phyloP scores from a whole-genome alignment of 2,329 filamentous ascomycete species.

The Cordyceps javanica region DNA sequence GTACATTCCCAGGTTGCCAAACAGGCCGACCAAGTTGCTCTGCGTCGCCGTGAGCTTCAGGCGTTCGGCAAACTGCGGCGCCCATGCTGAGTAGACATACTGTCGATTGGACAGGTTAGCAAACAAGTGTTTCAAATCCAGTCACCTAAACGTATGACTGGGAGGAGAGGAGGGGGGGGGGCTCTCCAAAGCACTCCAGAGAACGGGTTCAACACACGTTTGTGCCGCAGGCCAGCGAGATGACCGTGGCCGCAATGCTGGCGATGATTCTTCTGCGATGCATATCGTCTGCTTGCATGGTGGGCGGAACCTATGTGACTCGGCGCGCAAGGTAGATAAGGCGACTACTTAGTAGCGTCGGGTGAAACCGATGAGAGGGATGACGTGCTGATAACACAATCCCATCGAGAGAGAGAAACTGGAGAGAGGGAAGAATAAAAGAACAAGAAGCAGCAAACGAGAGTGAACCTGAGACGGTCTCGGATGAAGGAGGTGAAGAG shows the following conservation, averaged over 20 bases:
- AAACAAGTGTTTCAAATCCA: not conserved
- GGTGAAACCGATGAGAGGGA: not conserved
- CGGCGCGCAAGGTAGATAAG: slow-evolving; percentile 1
- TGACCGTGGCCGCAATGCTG: slow-evolving; percentile 75
- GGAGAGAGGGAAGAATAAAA: not conserved
- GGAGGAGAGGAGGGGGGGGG: not conserved
- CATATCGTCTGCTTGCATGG: slow-evolving; percentile 42
- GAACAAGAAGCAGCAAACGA: not conserved
- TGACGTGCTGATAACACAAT: not conserved
- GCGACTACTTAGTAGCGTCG: not conserved
- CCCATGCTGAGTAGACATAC: slow-evolving; percentile 99
- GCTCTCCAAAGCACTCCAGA: not conserved
- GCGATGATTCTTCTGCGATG: slow-evolving; percentile 68
- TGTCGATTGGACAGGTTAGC: slow-evolving; percentile 29
- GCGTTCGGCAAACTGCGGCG: slow-evolving; percentile 84
- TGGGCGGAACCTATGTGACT: not conserved
- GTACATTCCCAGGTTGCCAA: slow-evolving; percentile 92
- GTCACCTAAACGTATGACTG: not conserved
- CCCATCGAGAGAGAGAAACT: not conserved
- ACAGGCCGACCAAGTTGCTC: slow-evolving; percentile 83
- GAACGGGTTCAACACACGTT: slow-evolving; percentile 56
- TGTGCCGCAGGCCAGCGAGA: slow-evolving; percentile 85
- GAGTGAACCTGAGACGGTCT: not conserved
- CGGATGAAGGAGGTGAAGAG: not conserved
- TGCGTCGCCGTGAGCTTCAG: slow-evolving; percentile 86